Evolutionary conservation across 2,329 filamentous ascomycete species (phyloP), one percentile per base, ranked within the genome.

Genomic region (Parastagonospora nodorum): DNA sequence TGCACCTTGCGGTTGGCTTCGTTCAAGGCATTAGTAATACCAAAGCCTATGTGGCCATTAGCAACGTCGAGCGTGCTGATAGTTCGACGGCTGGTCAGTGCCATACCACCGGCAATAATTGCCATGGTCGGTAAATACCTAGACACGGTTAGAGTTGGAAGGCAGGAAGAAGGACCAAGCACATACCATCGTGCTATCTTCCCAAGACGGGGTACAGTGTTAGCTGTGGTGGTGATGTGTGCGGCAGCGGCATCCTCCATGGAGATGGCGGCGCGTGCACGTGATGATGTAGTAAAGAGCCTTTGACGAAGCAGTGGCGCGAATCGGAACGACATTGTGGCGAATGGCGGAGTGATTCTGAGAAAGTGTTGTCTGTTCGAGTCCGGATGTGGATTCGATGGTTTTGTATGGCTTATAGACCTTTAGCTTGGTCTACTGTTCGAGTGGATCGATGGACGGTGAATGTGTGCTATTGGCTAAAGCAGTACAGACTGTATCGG

Each of bases 51-150:
- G 54, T 63, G 58, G 50, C 65, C 60, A 58, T 65, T 69, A 54
- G 69, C 67, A 48, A 58, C 61, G 36, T 61, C 61, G 35, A 71
- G 65, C 43, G 64, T 67, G 39, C 36, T 48, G 37, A 65, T 58
- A 11, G 61, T 63, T 40, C 67, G 55, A 49, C 60, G 58, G 55
- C 50, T 58, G 51, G 54, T 51, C 39, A 58, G 46, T 15, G 50
- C 58, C 61, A 67, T 71, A 55, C 66, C 66, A 28, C 66, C 46
- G 52, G 69, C 67, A 39, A 71, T 59, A 32, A 63, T 53, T 19
- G 67, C 68, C 69, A 72, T 72, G 38, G 68, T 63, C 29, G 69
- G 69, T 8, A 72, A 63, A 51, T 70, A 70, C 66, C 66, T 69
- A 15, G 29, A 31, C 14, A 12, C 29, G 27, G 48, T 57, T 41